Conservation (phyloP, 192 early-diverging fungal species). For the Umbelopsis vinacea region DNA sequence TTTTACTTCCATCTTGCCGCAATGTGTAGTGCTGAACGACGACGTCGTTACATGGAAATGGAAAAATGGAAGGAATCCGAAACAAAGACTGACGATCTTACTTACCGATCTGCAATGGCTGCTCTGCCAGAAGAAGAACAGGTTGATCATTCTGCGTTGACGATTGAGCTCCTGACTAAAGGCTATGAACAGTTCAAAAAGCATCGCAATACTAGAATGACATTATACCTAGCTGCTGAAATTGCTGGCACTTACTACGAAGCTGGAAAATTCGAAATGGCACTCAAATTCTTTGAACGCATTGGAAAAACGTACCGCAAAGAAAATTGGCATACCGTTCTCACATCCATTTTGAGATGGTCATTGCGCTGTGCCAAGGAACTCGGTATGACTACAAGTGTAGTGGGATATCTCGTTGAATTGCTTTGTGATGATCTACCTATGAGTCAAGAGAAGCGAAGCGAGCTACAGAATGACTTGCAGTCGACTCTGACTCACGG, state of each 20-base stretch:
- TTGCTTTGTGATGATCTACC: slow-evolving; percentile 52
- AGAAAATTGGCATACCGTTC: slow-evolving; percentile 75
- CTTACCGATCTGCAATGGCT: not conserved
- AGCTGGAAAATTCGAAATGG: slow-evolving; percentile 83
- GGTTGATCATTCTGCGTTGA: slow-evolving; percentile 67
- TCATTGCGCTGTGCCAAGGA: slow-evolving; percentile 74
- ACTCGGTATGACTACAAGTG: slow-evolving; percentile 60
- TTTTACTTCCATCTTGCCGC: slow-evolving; percentile 84
- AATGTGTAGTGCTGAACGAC: slow-evolving; percentile 71
- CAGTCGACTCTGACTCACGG: slow-evolving; percentile 34
- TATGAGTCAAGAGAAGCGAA: slow-evolving; percentile 32
- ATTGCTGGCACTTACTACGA: slow-evolving; percentile 84
- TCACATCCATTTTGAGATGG: slow-evolving; percentile 68
- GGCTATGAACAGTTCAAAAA: slow-evolving; percentile 91
- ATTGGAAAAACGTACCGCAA: slow-evolving; percentile 90
- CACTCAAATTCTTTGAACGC: slow-evolving; percentile 84
- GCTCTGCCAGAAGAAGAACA: slow-evolving; percentile 50
- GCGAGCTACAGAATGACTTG: slow-evolving; percentile 47
- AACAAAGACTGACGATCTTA: not conserved
- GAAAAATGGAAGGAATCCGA: slow-evolving; percentile 25
- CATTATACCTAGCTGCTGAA: slow-evolving; percentile 82
- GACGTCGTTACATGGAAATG: slow-evolving; percentile 58
- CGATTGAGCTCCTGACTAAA: slow-evolving; percentile 88
- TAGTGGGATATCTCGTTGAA: slow-evolving; percentile 75
- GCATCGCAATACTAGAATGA: slow-evolving; percentile 75